Base-by-base conservation (phyloP, 352 stramenopile species). In the Globisporangium cylindrosporum region DNA sequence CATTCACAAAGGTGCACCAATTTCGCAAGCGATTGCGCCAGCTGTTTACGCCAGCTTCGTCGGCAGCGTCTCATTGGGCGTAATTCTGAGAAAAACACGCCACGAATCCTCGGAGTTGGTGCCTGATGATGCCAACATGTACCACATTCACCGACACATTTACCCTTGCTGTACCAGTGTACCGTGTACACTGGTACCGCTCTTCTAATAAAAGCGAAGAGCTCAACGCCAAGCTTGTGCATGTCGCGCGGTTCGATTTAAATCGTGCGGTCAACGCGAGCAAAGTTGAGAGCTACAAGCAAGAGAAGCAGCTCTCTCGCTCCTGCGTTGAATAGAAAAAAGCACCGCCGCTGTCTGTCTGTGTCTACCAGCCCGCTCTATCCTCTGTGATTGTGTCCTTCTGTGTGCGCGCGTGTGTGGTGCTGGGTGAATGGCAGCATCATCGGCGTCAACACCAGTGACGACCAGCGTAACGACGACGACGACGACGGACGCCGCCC, bases 381-480 rank as follows among this genome's bases (percentile, higher is more conserved):
- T 62, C 32, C 20, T 25, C 15, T 49, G 41, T 38, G 29, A 15
- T 22, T 46, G 22, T 64, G 15, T 64, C 25, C 56, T 43, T 56
- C 25, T 27, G 24, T 43, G 24, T 56, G 24, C 20, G 24, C 41
- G 38, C 55, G 24, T 25, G 32, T 64, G 59, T 24, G 41, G 9
- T 36, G 18, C 29, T 29, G 41, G 15, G 59, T 64, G 59, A 57
- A 64, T 64, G 59, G 59, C 59, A 64, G n/a, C 59, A 46, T 64
- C 59, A 53, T 64, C 38, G 20, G n/a, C 57, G 15, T 34, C 38
- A 27, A 22, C 59, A 49, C n/a, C 59, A 56, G 59, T 56, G 59
- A 64, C 59, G 59, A 64, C 59, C 43, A 64, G 38, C 38, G 25
- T 41, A 56, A 59, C 54, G 54, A 56, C 59, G 38, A 24, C 56